phyloP scores from a whole-genome alignment of 2,329 filamentous ascomycete genomes.

The Hymenoscyphus scutula region DNA sequence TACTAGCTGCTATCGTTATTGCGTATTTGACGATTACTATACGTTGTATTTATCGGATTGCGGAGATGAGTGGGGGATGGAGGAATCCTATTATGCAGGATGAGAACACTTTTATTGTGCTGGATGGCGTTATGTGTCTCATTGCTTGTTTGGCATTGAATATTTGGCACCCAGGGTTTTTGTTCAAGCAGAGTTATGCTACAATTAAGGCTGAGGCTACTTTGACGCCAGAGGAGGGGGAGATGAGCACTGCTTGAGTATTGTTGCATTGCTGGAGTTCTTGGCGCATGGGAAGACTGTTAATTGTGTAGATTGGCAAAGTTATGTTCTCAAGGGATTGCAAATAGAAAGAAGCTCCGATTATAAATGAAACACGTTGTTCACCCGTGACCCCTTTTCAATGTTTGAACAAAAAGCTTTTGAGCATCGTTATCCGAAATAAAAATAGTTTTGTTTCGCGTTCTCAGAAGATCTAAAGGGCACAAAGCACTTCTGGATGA shows the following conservation, averaged over 20 bases:
- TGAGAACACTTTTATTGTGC: slow-evolving; percentile 55
- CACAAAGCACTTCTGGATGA: too few species aligned
- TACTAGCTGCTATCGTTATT: slow-evolving; percentile 15
- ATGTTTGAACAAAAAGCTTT: too few species aligned
- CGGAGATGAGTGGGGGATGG: slow-evolving; percentile 63
- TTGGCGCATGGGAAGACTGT: background rate
- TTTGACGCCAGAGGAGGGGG: background rate
- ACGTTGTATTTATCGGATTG: slow-evolving; percentile 37
- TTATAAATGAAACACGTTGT: too few species aligned
- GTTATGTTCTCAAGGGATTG: background rate
- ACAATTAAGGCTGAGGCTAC: slow-evolving; percentile 11
- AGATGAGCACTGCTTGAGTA: background rate
- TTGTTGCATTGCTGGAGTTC: background rate
- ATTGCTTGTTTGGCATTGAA: slow-evolving; percentile 46
- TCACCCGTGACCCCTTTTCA: too few species aligned
- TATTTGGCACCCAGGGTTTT: slow-evolving; percentile 41
- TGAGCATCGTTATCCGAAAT: too few species aligned
- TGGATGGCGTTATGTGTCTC: slow-evolving; percentile 46
- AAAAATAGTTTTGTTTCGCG: too few species aligned
- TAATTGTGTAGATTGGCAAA: background rate
- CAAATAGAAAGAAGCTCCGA: background rate
- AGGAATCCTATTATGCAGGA: slow-evolving; percentile 62
- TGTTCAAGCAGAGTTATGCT: slow-evolving; percentile 20
- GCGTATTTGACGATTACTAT: slow-evolving; percentile 18
- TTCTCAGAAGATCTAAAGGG: too few species aligned